These are phyloP conservation scores for Cordyceps farinosa DNA, from an alignment of 2,329 filamentous ascomycete species.

Conservation along the genomic window DNA sequence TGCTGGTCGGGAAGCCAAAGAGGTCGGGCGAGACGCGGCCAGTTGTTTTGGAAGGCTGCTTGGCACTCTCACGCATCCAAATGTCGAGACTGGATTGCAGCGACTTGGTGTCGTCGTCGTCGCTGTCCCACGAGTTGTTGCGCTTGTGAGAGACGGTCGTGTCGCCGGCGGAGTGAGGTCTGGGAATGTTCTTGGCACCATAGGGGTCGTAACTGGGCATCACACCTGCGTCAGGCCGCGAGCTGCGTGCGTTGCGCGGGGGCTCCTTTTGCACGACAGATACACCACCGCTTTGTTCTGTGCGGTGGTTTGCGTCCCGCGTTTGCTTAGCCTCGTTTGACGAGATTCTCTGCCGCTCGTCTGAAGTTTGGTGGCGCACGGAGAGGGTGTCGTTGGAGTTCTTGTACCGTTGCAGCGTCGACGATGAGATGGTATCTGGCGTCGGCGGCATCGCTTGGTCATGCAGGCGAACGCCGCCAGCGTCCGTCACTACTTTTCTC, in stretches of 20 bases:
- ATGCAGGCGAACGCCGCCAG: constrained; percentile 38
- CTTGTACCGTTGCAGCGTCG: constrained; percentile 48
- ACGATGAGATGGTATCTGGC: constrained; percentile 57
- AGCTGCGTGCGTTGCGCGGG: not conserved
- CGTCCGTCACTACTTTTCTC: constrained; percentile 48
- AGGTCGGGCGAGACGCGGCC: constrained; percentile 47
- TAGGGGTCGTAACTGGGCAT: constrained; percentile 15
- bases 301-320: not conserved
- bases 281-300: constrained; percentile 12
- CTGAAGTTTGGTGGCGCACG: constrained; percentile 27
- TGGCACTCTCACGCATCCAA: constrained; percentile 54
- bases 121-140: constrained; percentile 43
- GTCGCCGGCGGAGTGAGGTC: constrained; percentile 47
- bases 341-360: constrained; percentile 27
- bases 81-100: constrained; percentile 52
- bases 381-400: constrained; percentile 48
- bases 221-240: not conserved
- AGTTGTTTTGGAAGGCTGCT: constrained; percentile 35
- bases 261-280: constrained; percentile 5
- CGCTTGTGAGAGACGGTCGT: constrained; percentile 40
- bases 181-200: constrained; percentile 30
- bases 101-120: constrained; percentile 38
- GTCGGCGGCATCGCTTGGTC: constrained; percentile 52
- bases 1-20: constrained; percentile 47
- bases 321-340: constrained; percentile 4